A percentile compares a stretch with the other conserved stretches of the same genome.
These are phyloP conservation scores for Aspergillus udagawae DNA, from an alignment of 2,329 filamentous ascomycete genomes.

Conservation along the genomic window DNA sequence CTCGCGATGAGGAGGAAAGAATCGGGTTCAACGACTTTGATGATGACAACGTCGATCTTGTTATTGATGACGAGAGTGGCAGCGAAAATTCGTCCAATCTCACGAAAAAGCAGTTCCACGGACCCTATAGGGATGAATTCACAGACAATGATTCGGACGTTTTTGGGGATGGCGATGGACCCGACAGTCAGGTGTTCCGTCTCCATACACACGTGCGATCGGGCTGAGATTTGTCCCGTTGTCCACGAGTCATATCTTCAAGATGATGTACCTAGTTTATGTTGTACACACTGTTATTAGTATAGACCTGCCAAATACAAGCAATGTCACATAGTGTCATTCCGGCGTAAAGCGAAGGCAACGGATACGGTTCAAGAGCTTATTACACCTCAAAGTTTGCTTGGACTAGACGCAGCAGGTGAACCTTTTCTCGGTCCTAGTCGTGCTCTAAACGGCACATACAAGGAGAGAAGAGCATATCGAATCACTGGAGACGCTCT, in stretches of 20 bases:
- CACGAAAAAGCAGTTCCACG: slow-evolving; percentile 13
- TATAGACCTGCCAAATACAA: neutral
- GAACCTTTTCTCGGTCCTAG: neutral
- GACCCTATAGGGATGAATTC: slow-evolving; percentile 53
- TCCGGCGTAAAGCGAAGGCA: neutral
- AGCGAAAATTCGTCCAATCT: slow-evolving; percentile 22
- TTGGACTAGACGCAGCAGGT: neutral
- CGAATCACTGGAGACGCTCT: neutral
- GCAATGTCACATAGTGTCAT: neutral
- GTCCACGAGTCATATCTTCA: neutral
- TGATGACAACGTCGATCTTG: slow-evolving; percentile 38
- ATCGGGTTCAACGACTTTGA: slow-evolving; percentile 41
- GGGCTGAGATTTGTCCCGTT: slow-evolving; percentile 6
- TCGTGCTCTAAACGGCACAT: neutral
- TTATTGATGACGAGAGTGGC: slow-evolving; percentile 45
- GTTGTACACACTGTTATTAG: neutral
- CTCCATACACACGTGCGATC: slow-evolving; percentile 36
- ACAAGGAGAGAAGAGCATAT: neutral
- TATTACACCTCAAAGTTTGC: neutral
- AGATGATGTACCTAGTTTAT: neutral
- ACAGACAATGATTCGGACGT: slow-evolving; percentile 51
- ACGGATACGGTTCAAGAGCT: neutral
- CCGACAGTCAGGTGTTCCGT: slow-evolving; percentile 37
- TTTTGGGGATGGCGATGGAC: slow-evolving; percentile 40
- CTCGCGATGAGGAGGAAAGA: slow-evolving; percentile 41